Conservation (phyloP, 2,329 filamentous ascomycete genomes). For the Hymenoscyphus occultus region DNA sequence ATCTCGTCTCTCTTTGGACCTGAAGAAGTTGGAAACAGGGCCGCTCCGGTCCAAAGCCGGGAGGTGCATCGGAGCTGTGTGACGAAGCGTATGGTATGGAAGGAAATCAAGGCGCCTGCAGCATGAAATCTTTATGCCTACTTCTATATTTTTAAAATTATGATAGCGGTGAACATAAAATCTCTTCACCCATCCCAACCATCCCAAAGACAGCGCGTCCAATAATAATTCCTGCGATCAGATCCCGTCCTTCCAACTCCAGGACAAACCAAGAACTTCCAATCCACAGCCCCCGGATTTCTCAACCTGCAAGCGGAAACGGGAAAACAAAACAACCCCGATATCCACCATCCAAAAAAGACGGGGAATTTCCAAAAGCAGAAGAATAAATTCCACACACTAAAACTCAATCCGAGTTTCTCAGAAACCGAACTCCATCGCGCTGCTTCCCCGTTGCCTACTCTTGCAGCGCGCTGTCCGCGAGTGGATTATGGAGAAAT, state of each 20-base stretch:
- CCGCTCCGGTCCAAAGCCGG: neutral
- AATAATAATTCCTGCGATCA: neutral
- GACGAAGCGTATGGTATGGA: neutral
- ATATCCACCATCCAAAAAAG: no score
- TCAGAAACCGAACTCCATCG: neutral
- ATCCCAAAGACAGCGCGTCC: neutral
- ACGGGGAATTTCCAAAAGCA: neutral
- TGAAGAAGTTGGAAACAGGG: neutral
- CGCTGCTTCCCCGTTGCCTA: neutral
- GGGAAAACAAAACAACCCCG: no score
- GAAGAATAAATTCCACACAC: neutral
- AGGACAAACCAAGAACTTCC: neutral
- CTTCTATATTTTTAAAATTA: slow-evolving; percentile 25
- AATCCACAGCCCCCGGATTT: no score
- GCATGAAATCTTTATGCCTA: slow-evolving; percentile 2
- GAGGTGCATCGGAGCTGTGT: neutral
- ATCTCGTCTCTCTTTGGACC: neutral
- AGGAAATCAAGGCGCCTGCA: neutral
- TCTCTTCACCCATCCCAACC: neutral
- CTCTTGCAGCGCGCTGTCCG: neutral
- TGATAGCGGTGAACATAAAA: slow-evolving; percentile 25
- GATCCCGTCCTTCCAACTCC: neutral
- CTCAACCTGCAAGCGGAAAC: no score
- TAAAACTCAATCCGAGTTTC: neutral
- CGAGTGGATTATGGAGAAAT: neutral